Conservation (phyloP, 768 basidiomycete species). For the Gymnopilus dilepis region DNA sequence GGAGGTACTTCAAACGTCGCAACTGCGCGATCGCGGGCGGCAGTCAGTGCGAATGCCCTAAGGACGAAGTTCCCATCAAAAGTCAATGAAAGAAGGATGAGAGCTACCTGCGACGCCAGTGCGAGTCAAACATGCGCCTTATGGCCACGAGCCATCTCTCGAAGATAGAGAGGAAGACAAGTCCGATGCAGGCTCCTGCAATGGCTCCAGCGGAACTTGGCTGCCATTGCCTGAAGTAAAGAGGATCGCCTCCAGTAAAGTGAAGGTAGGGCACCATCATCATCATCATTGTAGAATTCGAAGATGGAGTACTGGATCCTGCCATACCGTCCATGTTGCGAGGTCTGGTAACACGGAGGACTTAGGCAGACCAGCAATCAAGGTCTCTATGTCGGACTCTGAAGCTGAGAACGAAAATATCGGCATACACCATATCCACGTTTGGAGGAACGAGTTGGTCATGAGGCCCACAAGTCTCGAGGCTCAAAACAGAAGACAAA, state of each 20-base stretch:
- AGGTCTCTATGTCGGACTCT: background rate
- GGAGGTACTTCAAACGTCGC: background rate
- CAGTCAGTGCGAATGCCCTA: constrained; percentile 26
- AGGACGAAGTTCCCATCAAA: constrained; percentile 6
- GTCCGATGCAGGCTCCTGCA: constrained; percentile 74
- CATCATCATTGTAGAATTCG: background rate
- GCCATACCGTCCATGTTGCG: background rate
- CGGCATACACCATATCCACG: background rate
- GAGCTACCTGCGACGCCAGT: constrained; percentile 65
- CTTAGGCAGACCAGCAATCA: background rate
- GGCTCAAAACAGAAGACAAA: too few relatives aligned
- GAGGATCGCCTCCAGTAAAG: constrained; percentile 64
- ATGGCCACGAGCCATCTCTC: constrained; percentile 73
- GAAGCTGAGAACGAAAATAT: constrained; percentile 9
- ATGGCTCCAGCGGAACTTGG: constrained; percentile 75
- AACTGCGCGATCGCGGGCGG: constrained; percentile 20
- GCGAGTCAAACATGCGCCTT: constrained; percentile 53
- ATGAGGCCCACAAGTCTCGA: background rate
- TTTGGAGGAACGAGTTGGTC: background rate
- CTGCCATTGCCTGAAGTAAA: constrained; percentile 70
- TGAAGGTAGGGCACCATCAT: constrained; percentile 75
- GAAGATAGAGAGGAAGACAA: constrained; percentile 69
- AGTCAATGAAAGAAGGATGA: background rate
- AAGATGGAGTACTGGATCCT: background rate
- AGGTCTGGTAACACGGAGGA: background rate